phyloP scores from a whole-genome alignment of 2,329 filamentous ascomycete species.

The Westerdykella sp. region DNA sequence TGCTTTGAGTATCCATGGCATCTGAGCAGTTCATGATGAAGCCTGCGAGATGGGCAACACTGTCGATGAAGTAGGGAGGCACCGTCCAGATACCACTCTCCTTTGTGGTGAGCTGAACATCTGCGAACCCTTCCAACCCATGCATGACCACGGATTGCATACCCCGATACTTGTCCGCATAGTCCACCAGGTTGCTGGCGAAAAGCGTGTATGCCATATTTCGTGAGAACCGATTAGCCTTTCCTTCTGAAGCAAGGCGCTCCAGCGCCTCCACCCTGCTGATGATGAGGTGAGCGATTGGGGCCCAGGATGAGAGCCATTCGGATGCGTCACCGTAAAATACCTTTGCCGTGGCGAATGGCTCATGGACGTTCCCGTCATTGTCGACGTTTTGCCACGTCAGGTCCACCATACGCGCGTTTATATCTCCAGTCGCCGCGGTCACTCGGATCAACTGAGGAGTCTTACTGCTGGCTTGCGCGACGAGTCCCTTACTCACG shows the following conservation, averaged over 20 bases:
- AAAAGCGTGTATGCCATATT: constrained; percentile 37
- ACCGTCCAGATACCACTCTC: constrained; percentile 3
- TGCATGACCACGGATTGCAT: constrained; percentile 34
- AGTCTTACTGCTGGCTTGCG: constrained; percentile 1
- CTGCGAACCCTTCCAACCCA: constrained; percentile 29
- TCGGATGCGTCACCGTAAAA: constrained; percentile 1
- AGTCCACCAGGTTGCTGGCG: constrained; percentile 28
- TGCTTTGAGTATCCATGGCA: constrained; percentile 9
- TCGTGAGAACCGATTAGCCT: constrained; percentile 25
- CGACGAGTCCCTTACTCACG: constrained; percentile 26
- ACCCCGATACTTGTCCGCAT: constrained; percentile 28
- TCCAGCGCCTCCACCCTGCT: constrained; percentile 29
- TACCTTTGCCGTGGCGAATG: constrained; percentile 5
- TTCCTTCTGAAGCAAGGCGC: constrained; percentile 18
- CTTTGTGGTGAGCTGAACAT: constrained; percentile 1
- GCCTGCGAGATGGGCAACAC: constrained; percentile 15
- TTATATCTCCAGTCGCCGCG: constrained; percentile 6
- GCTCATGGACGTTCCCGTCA: constrained; percentile 1
- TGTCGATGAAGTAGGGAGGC: constrained; percentile 20
- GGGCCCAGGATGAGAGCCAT: constrained; percentile 21
- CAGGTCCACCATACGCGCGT: constrained; percentile 3
- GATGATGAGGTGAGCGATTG: constrained; percentile 25
- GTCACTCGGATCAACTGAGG: constrained; percentile 4
- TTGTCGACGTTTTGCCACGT: constrained; percentile 7
- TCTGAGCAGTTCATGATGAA: constrained; percentile 21